Conservation (phyloP, 495 filamentous ascomycete genomes). For the Aspergillus asperescens region DNA sequence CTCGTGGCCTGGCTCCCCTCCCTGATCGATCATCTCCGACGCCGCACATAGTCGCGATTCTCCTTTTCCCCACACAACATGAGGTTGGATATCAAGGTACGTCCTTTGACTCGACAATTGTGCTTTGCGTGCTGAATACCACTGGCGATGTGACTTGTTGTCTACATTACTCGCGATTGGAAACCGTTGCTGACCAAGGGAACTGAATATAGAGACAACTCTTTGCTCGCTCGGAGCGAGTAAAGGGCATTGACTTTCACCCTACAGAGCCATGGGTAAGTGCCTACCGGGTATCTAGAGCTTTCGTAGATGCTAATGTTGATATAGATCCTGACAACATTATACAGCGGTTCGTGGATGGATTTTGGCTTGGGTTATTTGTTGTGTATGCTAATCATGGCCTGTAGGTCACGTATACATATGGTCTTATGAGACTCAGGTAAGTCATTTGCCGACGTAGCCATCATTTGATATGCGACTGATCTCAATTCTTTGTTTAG, state of each 20-base stretch:
- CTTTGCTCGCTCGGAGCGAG: constrained; percentile 80
- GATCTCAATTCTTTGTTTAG: constrained; percentile 26
- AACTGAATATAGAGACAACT: constrained; percentile 60
- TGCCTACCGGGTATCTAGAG: background rate
- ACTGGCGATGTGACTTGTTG: constrained; percentile 14
- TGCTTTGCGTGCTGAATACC: constrained; percentile 17
- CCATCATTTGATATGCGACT: constrained; percentile 2
- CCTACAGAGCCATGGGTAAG: constrained; percentile 87
- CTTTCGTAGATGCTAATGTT: constrained; percentile 33
- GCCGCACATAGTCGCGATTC: constrained; percentile 39
- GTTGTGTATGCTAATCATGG: constrained; percentile 24
- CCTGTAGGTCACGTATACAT: constrained; percentile 88
- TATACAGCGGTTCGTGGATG: constrained; percentile 75
- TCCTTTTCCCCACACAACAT: constrained; percentile 52
- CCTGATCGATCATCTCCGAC: constrained; percentile 30
- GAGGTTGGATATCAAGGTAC: constrained; percentile 89
- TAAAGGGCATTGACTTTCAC: constrained; percentile 97
- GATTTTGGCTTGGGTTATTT: constrained; percentile 4
- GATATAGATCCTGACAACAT: constrained; percentile 75
- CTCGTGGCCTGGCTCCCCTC: constrained; percentile 35
- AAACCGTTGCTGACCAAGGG: constrained; percentile 28
- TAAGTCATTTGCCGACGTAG: constrained; percentile 22
- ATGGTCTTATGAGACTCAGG: constrained; percentile 97
- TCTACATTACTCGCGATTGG: constrained; percentile 18
- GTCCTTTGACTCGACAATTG: constrained; percentile 24